Evolutionary conservation across 75 land plant species (phyloP), one percentile per base, ranked within the genome.

Genomic region (Ceratopteris richardii): DNA sequence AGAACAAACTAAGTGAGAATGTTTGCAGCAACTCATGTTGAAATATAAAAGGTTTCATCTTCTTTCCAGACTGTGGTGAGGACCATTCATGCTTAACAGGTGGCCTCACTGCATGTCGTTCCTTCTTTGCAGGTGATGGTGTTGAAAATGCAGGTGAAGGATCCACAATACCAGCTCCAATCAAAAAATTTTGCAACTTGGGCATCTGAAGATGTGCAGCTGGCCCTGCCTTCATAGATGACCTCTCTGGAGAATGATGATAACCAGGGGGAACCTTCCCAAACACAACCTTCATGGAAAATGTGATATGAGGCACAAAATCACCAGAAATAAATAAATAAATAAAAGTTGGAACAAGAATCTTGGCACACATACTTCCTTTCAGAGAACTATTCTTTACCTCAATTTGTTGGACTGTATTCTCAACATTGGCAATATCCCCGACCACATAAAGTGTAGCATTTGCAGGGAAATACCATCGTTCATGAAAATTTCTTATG

Each of bases 391-490:
- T 23, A 18, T 22, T 9, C 53, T 69, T 44, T 82, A 94, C 98
- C 55, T 94, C 96, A 57, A 95, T 95, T 54, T 93, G 79, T 62
- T 77, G 62, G 19, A 87, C 56, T 21, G 97, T 77, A 53, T 79
- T 87, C 14, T 84, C 70, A 51, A 95, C 82, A 63, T 85, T 77
- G 54, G 77, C 81, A 62, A 95, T 75, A 64, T 95, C 97, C 37
- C 99, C 99, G 31, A 95, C 99, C 55, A 95, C 81, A 68, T 86
- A 95, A 22, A 95, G 72, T 12, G 99, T 95, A 46, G 97, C 92
- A 82, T 95, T 95, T 62, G 89, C 99, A 71, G 99, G 99, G 62
- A 83, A 90, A 55, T 95, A 95, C 99, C 99, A 95, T 22, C 99
- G 87, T 54, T 95, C 99, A 78, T 95, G 97, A 46, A 95, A 95